Evolutionary conservation across 2,329 filamentous ascomycete species (phyloP), one percentile per base, ranked within the genome.

Genomic region (Bipolaris oryzae): DNA sequence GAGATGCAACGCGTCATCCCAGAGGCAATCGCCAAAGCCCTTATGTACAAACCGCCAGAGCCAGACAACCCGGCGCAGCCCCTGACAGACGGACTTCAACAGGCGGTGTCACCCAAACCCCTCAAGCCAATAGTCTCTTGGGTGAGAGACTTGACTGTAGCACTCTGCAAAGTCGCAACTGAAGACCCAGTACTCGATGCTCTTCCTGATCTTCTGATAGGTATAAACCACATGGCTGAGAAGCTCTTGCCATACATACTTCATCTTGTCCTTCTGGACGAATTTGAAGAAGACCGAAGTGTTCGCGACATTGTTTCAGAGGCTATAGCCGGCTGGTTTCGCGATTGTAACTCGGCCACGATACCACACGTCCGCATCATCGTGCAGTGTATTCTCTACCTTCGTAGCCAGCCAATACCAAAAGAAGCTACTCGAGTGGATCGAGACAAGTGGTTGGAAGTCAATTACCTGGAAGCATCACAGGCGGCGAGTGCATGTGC

Each of bases 231-330:
- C 0, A 87, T 97, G 69, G 89, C 92, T 0, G 84, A 88, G 58
- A 84, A 87, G 39, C 81, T 91, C 0, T 88, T 98, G 47, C 92
- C 93, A 0, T 96, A 91, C 63, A 84, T 98, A 50, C 80, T 96
- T 3, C 96, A 99, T 75, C 80, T 96, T 39, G 87, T 92, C 15
- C 81, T 99, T 0, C 79, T 87, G 1, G 84, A 85, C 38, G 88
- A 94, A 67, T 76, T 84, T n/a, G 83, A 89, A 25, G 81, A 82
- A 37, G 83, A 87, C 25, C 84, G 86, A 60, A 78, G 75, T 1
- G 78, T 87, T 31, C 89, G 87, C 11, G 51, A 64, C 6, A 60
- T 57, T 2, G 59, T 97, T 1, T 96, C 93, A 0, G 78, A 80
- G 9, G 82, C 87, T 2, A 82, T 90, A 55, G 85, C 82, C 34